Evolutionary conservation across 177 flowering plant genomes (phyloP).

Genomic region (Vitis hybrid): DNA sequence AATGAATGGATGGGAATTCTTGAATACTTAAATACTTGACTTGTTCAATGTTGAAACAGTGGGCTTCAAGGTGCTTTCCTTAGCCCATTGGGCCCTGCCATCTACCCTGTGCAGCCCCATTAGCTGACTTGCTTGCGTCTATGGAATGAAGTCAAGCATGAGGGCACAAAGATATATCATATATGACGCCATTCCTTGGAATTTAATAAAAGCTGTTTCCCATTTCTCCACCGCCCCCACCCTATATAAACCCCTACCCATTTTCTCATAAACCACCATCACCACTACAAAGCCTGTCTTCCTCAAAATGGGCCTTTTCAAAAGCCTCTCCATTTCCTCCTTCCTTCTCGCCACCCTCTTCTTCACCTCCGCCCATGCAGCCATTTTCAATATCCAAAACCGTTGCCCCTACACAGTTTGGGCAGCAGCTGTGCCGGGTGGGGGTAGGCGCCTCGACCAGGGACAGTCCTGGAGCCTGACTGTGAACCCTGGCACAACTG

Average conservation of each 20-base stretch:
- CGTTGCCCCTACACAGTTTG: conserved; percentile 50
- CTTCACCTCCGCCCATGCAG: conserved; percentile 25
- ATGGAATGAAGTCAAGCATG: too few species aligned
- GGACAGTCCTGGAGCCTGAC: conserved; percentile 33
- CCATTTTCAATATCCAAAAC: conserved; percentile 41
- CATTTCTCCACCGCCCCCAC: neutral
- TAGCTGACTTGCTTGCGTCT: too few species aligned
- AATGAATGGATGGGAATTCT: too few species aligned
- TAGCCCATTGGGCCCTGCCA: too few species aligned
- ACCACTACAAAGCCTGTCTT: neutral
- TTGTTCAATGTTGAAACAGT: too few species aligned
- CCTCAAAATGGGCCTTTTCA: neutral
- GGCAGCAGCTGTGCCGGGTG: conserved; percentile 50
- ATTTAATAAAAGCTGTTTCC: too few species aligned
- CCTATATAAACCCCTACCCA: neutral
- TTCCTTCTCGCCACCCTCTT: conserved; percentile 4
- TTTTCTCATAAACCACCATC: neutral
- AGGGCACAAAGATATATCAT: too few species aligned
- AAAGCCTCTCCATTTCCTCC: neutral
- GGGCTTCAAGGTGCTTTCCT: too few species aligned
- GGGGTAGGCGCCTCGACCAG: conserved; percentile 27
- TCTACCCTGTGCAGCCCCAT: too few species aligned
- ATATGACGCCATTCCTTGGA: too few species aligned
- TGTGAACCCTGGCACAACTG: conserved; percentile 17
- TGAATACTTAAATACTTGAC: too few species aligned